Base-by-base conservation (phyloP, 768 basidiomycete species). In the Tulasnella sp. region DNA sequence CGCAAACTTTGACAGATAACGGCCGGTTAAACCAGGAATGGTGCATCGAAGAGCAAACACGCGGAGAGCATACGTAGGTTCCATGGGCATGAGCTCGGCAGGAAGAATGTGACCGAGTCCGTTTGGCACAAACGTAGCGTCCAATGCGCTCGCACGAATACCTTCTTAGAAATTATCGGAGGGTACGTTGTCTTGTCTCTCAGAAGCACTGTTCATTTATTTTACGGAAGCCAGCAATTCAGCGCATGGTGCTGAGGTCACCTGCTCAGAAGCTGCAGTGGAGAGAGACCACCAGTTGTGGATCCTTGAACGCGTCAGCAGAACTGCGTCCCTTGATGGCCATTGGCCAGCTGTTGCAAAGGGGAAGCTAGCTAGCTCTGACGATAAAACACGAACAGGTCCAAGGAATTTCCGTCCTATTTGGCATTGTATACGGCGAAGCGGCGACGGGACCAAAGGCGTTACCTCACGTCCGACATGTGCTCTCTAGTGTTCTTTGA, bases 81-180 rank as follows among this genome's bases (percentile, higher is more conserved):
- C 20, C 1, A 64, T 31, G 24, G 24, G 58, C 22, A 14, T 46
- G 46, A 46, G 18, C 18, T 46, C 37, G 37, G 2, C 37, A 2
- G 37, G 37, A 2, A 37, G 37, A 37, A 37, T 37, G 37, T 37
- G 37, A 37, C 37, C 37, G 37, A 37, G 37, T 37, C 37, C 37
- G 37, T 37, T 37, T 37, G 37, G 37, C 44, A 8, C 8, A 44
- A 11, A 11, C 44, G 44, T 11, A 44, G 60, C 3, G 28, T 64
- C 60, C 24, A 64, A 64, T 64, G 60, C 60, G 60, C 31, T 64
- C 60, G 60, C n/a, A 64, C 60, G n/a, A 34, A 34, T 64, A 64
- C 60, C 8, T 64, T 64, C 60, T 24, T 64, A 24, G 60, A 64
- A 14, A 64, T 64, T 31, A 9, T 34, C 3, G 28, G 31, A 28